These are phyloP conservation scores for Alternaria solani DNA, from an alignment of 2,329 filamentous ascomycete genomes.

Conservation along the genomic window DNA sequence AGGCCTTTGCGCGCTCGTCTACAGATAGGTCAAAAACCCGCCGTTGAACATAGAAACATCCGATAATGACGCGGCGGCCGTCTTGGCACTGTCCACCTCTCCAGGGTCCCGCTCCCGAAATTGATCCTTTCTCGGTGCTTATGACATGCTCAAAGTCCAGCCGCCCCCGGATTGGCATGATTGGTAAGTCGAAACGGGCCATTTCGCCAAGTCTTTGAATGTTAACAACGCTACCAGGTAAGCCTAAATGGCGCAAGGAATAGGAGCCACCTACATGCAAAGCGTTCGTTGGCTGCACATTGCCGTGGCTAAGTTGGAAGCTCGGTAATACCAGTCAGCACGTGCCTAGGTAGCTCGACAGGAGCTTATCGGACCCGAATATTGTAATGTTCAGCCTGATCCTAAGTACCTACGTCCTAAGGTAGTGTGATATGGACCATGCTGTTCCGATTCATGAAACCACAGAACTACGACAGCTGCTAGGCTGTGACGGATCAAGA, in stretches of 20 bases:
- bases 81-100: not conserved
- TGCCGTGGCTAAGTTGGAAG: not conserved
- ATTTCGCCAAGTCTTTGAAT: slow-evolving; percentile 1
- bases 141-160: not conserved
- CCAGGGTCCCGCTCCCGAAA: not conserved
- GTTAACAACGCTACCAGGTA: not conserved
- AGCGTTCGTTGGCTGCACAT: not conserved
- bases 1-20: not conserved
- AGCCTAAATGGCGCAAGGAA: not conserved
- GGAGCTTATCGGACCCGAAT: not conserved
- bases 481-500: not conserved
- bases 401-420: not conserved
- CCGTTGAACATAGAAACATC: not conserved
- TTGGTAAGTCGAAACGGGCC: not conserved
- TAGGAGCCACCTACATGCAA: not conserved
- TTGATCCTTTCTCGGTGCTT: slow-evolving; percentile 4
- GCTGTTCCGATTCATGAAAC: not conserved
- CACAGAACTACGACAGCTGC: not conserved
- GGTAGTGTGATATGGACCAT: not conserved
- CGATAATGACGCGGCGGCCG: not conserved
- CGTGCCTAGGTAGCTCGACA: not conserved
- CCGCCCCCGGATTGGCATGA: not conserved
- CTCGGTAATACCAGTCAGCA: not conserved
- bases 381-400: not conserved
- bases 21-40: not conserved